Conservation (phyloP, 148 eudicot genomes). For the Heliosperma pusillum region DNA sequence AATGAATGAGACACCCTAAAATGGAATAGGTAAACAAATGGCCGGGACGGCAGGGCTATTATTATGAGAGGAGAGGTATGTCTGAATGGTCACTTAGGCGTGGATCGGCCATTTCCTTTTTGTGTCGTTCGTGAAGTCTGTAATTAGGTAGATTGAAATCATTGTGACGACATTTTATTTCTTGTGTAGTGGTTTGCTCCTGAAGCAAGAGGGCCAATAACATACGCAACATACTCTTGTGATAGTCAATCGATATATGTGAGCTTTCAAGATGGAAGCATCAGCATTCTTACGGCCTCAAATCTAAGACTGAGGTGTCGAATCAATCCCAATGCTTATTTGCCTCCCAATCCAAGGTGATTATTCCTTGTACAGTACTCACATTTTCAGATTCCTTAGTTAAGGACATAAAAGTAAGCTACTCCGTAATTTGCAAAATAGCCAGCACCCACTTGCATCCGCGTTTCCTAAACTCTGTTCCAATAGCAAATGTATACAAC, state of each 20-base stretch:
- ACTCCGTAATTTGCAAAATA: no score
- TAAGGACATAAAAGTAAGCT: no score
- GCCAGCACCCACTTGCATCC: no score
- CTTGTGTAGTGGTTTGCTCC: constrained; percentile 66
- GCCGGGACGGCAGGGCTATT: no score
- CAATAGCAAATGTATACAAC: neutral
- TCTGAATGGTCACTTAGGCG: no score
- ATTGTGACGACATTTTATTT: constrained; percentile 10
- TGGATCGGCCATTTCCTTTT: no score
- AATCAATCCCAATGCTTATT: constrained; percentile 66
- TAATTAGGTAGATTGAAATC: neutral
- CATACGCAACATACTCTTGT: constrained; percentile 88
- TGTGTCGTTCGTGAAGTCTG: neutral
- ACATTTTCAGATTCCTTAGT: no score
- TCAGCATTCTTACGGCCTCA: constrained; percentile 77
- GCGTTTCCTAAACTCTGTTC: neutral
- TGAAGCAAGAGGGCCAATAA: constrained; percentile 77
- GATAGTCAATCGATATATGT: constrained; percentile 80
- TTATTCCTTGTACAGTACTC: neutral
- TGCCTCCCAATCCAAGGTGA: constrained; percentile 70
- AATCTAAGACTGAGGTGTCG: constrained; percentile 73
- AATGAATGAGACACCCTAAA: no score
- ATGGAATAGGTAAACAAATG: no score
- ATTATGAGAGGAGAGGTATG: no score
- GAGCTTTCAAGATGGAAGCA: constrained; percentile 77